Conservation (phyloP, 2,329 filamentous ascomycete species). For the Tolypocladium ophioglossoides region DNA sequence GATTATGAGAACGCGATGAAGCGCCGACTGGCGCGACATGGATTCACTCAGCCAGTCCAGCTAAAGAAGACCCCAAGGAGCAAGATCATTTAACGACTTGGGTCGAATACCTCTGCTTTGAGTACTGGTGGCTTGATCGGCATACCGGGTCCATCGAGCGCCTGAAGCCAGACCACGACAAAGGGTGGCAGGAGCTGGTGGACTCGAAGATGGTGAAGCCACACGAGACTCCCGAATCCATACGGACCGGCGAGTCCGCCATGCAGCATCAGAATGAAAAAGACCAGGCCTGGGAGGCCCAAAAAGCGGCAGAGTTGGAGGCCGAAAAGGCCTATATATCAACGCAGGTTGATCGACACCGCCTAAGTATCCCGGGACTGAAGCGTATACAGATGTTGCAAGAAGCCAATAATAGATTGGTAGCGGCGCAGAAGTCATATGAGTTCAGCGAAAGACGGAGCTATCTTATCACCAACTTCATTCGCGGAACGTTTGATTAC, state of each 20-base stretch:
- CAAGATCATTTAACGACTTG: conserved; percentile 22
- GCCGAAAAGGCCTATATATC: no score
- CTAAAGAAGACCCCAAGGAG: conserved; percentile 15
- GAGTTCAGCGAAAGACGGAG: background rate
- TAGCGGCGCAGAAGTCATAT: background rate
- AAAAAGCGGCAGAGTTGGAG: no score
- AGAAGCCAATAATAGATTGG: background rate
- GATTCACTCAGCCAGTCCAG: conserved; percentile 17
- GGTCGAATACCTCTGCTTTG: conserved; percentile 24
- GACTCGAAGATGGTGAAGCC: conserved; percentile 14
- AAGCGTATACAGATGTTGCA: conserved; percentile 1
- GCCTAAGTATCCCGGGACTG: conserved; percentile 1
- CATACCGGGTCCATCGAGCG: conserved; percentile 10
- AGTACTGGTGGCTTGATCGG: conserved; percentile 14
- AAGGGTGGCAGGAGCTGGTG: conserved; percentile 19
- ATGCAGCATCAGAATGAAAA: no score
- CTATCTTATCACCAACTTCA: background rate
- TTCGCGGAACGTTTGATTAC: no score
- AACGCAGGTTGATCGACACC: no score
- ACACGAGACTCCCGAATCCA: conserved; percentile 6
- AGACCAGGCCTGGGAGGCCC: no score
- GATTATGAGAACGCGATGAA: conserved; percentile 14
- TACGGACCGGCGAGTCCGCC: conserved; percentile 1
- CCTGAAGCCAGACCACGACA: conserved; percentile 13
- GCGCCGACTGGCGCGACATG: conserved; percentile 15